These are phyloP conservation scores for Crithidia bombi DNA, from an alignment of 208 protist genomes.

Conservation along the genomic window DNA sequence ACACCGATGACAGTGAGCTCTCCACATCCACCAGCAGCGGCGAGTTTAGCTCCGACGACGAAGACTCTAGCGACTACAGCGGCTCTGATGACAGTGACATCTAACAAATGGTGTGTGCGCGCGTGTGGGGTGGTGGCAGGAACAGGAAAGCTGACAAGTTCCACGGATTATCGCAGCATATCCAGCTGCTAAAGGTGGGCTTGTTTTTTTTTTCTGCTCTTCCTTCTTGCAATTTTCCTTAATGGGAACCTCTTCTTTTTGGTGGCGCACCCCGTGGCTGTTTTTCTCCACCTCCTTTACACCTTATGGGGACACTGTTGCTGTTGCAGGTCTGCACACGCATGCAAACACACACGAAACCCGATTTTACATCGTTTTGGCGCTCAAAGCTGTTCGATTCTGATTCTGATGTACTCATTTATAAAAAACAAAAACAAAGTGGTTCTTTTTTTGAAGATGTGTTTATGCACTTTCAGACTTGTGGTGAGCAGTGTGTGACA, in stretches of 20 bases:
- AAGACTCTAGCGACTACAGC: conserved; percentile 48
- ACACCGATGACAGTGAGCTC: conserved; percentile 35
- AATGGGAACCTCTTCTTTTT: background rate
- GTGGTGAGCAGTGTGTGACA: background rate
- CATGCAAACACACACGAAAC: too few relatives aligned
- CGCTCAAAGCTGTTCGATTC: background rate
- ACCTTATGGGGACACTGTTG: too few relatives aligned
- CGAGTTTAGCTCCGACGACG: conserved; percentile 54
- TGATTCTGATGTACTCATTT: background rate
- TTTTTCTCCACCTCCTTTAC: too few relatives aligned
- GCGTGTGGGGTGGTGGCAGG: too few relatives aligned
- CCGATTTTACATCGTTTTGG: background rate
- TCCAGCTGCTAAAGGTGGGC: too few relatives aligned
- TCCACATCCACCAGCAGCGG: conserved; percentile 43
- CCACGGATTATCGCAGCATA: too few relatives aligned
- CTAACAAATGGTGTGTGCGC: conserved; percentile 33
- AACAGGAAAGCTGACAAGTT: background rate
- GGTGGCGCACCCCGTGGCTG: too few relatives aligned
- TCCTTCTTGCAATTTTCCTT: background rate
- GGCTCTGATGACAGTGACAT: conserved; percentile 62
- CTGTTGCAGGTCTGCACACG: too few relatives aligned
- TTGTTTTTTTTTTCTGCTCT: conserved; percentile 12
- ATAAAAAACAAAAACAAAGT: too few relatives aligned
- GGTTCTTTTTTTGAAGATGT: background rate
- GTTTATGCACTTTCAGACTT: too few relatives aligned